Conservation (phyloP, 1,284 basidiomycete species). For the Rhodotorula sp. region DNA sequence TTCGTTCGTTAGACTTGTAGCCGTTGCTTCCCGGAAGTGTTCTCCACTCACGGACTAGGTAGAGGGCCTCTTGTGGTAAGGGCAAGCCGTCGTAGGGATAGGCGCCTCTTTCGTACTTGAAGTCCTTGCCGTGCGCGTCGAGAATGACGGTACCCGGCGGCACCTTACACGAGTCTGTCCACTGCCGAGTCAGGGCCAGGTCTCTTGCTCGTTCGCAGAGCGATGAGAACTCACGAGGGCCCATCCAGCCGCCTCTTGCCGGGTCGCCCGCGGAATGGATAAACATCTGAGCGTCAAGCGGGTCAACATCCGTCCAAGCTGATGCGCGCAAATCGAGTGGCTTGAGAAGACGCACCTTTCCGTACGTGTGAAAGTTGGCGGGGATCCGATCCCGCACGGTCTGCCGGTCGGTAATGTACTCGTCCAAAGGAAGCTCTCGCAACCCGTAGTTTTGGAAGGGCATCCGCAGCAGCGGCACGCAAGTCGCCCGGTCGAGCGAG, state of each 20-base stretch:
- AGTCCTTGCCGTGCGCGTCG: conserved; percentile 13
- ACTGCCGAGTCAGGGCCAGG: neutral
- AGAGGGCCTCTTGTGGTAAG: conserved; percentile 24
- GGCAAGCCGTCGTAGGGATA: conserved; percentile 30
- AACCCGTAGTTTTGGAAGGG: conserved; percentile 35
- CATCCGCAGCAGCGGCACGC: conserved; percentile 29
- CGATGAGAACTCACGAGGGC: conserved; percentile 22
- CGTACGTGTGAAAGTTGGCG: conserved; percentile 23
- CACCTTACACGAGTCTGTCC: conserved; percentile 30
- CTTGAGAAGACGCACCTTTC: conserved; percentile 16
- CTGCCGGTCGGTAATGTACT: conserved; percentile 23
- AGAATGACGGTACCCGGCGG: conserved; percentile 20
- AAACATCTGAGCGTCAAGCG: conserved; percentile 16
- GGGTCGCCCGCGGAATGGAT: conserved; percentile 19
- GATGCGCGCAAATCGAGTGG: neutral
- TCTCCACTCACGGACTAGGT: conserved; percentile 18
- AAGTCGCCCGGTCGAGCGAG: conserved; percentile 15
- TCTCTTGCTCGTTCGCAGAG: neutral
- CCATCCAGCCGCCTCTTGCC: conserved; percentile 17
- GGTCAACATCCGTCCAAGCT: neutral
- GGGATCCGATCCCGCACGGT: conserved; percentile 13
- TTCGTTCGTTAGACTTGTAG: too few relatives aligned
- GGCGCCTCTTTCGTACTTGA: conserved; percentile 3
- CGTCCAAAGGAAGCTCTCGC: neutral
- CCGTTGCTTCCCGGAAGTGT: too few relatives aligned